Conservation (phyloP, 495 filamentous ascomycete genomes). For the Aspergillus mulundensis region DNA sequence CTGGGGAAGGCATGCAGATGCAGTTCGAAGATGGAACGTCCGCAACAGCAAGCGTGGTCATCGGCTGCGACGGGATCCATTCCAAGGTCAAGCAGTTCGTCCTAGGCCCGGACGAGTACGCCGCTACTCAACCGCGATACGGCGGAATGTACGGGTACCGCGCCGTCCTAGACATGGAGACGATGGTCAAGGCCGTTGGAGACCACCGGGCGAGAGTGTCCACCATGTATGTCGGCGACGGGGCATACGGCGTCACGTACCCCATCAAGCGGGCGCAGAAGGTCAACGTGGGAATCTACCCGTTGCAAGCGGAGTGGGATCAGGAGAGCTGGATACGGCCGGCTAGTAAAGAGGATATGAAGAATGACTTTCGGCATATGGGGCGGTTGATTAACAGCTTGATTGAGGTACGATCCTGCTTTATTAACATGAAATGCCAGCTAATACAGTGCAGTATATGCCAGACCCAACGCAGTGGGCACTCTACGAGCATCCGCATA, state of each 20-base stretch:
- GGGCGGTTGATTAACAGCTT: conserved; percentile 44
- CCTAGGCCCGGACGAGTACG: conserved; percentile 31
- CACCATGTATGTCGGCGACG: conserved; percentile 54
- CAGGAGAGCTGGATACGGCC: conserved; percentile 54
- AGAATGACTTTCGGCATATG: conserved; percentile 51
- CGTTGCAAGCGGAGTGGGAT: conserved; percentile 42
- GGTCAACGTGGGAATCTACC: conserved; percentile 57
- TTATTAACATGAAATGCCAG: neutral
- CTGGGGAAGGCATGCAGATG: conserved; percentile 16
- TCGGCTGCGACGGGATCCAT: conserved; percentile 60
- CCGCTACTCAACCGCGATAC: conserved; percentile 32
- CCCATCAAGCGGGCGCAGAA: conserved; percentile 60
- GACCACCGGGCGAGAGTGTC: conserved; percentile 47
- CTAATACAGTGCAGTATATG: conserved; percentile 25
- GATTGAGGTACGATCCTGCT: conserved; percentile 31
- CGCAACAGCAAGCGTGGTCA: conserved; percentile 37
- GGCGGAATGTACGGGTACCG: conserved; percentile 54
- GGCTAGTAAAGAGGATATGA: conserved; percentile 53
- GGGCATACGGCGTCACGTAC: conserved; percentile 59
- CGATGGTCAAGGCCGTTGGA: conserved; percentile 49
- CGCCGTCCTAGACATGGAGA: conserved; percentile 57
- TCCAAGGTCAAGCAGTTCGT: conserved; percentile 44
- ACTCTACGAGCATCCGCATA: conserved; percentile 57
- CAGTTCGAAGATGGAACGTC: conserved; percentile 32
- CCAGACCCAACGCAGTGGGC: conserved; percentile 56